Percentiles rank a stretch among this genome's conserved stretches.
These are phyloP conservation scores for sunflower (Helianthus annuus) DNA, from an alignment of 129 eudicot genomes.

Conservation along the genomic window HanXRQr2.0-SUNRISE NC_035442.2:1152749-1153248, in stretches of 20 bases:
- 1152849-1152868: neutral
- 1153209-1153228: conserved; percentile 58
- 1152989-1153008: neutral
- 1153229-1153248: conserved; percentile 76
- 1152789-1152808: conserved; percentile 91
- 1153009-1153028: neutral
- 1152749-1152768: conserved; percentile 88
- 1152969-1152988: neutral
- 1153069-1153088: neutral
- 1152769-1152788: conserved; percentile 99
- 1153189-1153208: conserved; percentile 54
- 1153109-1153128: conserved; percentile 91
- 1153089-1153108: conserved; percentile 92
- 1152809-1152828: conserved; percentile 81
- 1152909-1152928: neutral
- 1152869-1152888: neutral
- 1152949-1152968: neutral
- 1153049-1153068: neutral
- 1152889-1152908: neutral
- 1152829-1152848: conserved; percentile 41
- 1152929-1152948: neutral
- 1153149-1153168: conserved; percentile 87
- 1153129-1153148: conserved; percentile 92
- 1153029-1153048: neutral
- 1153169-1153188: conserved; percentile 70